Base-by-base conservation (phyloP, 371 early-diverging fungal genomes). In the Rhizopus sp. region DNA sequence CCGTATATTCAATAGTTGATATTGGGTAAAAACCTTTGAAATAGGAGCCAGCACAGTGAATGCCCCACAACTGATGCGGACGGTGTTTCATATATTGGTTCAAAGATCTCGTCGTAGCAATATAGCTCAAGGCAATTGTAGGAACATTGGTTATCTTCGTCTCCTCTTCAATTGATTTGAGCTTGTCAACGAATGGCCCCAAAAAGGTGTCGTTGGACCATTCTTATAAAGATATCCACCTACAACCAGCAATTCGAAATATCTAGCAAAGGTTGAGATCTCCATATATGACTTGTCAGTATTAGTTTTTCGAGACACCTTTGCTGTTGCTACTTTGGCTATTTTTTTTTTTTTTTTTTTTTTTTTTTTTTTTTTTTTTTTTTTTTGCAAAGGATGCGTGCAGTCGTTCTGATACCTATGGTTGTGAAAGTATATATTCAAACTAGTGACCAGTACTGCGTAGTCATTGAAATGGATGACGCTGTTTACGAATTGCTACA, bases 201-300 rank as follows among this genome's bases (percentile, higher is more conserved):
- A 51, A 38, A 38, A 51, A 30, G 50, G 50, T 29, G 13, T n/a
- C 4, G n/a, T 50, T 50, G 34, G 33, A 7, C 34, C 34, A 50
- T 50, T 29, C 34, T 12, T 50, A 32, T 32, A 34, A 50, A 50
- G 9, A 34, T n/a, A 50, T 3, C 35, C 50, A 50, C n/a, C 50
- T 32, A 50, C 50, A 34, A 50, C 29, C 34, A 50, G 16, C n/a
- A 50, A 34, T 32, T 50, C n/a, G 13, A 34, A 50, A 34, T 50
- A 33, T 33, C 34, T n/a, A 13, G 50, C 50, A 50, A 50, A 50
- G 7, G 9, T 50, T 50, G 50, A 50, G n/a, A 50, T 50, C 32
- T 50, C 34, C 34, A 34, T 50, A 34, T n/a, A 50, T n/a, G 29
- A 8, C 32, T 50, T 50, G 32, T 50, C 50, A 9, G 50, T 50